Conservation (phyloP, 495 filamentous ascomycete genomes). For the Talaromyces proteolyticus region DNA sequence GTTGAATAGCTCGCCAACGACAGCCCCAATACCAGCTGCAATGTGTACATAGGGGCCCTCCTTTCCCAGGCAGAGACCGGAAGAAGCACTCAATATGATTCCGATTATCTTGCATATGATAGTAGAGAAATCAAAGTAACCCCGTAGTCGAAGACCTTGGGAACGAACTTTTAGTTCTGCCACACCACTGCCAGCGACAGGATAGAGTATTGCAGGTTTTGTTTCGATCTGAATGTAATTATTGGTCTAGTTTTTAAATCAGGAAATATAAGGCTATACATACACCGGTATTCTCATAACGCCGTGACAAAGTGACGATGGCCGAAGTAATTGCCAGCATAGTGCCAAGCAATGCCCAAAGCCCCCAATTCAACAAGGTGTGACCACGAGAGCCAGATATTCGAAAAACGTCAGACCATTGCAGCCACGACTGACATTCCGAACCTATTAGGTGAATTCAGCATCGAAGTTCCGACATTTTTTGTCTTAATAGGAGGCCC, state of each 20-base stretch:
- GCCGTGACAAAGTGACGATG: background rate
- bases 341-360: background rate
- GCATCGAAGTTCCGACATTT: background rate
- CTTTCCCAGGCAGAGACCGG: background rate
- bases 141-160: background rate
- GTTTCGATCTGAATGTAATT: background rate
- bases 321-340: background rate
- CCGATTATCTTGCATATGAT: background rate
- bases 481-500: background rate
- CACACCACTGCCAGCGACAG: background rate
- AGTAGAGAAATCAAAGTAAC: background rate
- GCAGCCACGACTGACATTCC: background rate
- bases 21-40: background rate
- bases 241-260: background rate
- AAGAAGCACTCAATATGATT: background rate
- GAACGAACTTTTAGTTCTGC: background rate
- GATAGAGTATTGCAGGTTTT: background rate
- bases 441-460: background rate
- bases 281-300: background rate
- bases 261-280: background rate
- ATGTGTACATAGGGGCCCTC: background rate
- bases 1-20: background rate
- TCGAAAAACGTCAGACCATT: background rate
- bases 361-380: background rate
- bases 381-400: background rate